These are phyloP conservation scores for Candida germanica DNA, from an alignment of 805 yeast species.

Conservation along the genomic window DNA sequence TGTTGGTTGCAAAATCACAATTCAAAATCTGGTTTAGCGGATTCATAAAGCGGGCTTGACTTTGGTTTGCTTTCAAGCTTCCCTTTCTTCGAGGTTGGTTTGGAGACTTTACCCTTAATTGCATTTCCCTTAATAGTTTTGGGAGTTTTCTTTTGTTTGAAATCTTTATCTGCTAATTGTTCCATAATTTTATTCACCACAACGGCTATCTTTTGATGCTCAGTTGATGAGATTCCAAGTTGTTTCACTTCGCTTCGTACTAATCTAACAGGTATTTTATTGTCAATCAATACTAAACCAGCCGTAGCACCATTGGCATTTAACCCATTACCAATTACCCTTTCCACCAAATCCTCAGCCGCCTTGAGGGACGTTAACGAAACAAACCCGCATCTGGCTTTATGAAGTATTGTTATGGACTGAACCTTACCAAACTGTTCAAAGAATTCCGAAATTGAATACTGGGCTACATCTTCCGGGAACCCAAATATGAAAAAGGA, in stretches of 20 bases:
- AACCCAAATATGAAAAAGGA: conserved; percentile 77
- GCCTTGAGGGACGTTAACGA: conserved; percentile 46
- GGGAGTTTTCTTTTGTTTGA: too few species aligned
- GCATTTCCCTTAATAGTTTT: too few species aligned
- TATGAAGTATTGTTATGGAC: conserved; percentile 49
- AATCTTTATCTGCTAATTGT: conserved; percentile 46
- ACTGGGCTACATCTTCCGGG: conserved; percentile 63
- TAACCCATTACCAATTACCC: conserved; percentile 22
- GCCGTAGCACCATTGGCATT: conserved; percentile 26
- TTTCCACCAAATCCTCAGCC: conserved; percentile 46
- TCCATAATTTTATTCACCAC: conserved; percentile 53
- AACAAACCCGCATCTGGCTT: conserved; percentile 63
- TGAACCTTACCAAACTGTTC: conserved; percentile 44
- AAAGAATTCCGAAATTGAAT: conserved; percentile 51
- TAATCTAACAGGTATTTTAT: conserved; percentile 46
- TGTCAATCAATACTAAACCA: conserved; percentile 30
- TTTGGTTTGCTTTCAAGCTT: neutral
- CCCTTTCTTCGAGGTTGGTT: too few species aligned
- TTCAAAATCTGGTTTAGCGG: conserved; percentile 15
- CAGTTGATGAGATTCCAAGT: conserved; percentile 41
- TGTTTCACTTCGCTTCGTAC: conserved; percentile 52
- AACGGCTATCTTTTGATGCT: conserved; percentile 45
- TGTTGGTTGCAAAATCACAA: too few species aligned
- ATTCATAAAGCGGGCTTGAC: too few species aligned
- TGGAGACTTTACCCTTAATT: too few species aligned